These are phyloP conservation scores for Brettanomyces bruxellensis DNA, from an alignment of 805 yeast species.

Conservation along the genomic window DNA sequence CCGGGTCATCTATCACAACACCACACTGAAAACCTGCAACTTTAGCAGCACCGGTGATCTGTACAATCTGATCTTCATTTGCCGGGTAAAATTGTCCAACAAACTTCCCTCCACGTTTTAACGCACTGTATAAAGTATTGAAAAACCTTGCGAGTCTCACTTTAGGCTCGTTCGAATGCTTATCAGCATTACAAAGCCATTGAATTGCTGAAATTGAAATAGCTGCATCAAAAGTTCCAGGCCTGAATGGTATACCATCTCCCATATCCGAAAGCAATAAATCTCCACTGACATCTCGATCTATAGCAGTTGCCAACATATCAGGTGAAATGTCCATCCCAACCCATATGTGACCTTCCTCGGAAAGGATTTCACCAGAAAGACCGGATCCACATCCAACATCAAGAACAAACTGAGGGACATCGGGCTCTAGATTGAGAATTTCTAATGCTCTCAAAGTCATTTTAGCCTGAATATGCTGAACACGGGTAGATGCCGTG, in stretches of 20 bases:
- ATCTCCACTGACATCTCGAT: conserved; percentile 91
- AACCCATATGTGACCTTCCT: conserved; percentile 90
- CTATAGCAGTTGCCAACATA: conserved; percentile 91
- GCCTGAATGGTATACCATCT: conserved; percentile 85
- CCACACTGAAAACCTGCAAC: conserved; percentile 97
- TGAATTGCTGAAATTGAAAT: conserved; percentile 92
- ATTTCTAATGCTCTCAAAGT: conserved; percentile 87
- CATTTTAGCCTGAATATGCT: conserved; percentile 97
- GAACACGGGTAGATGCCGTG: conserved; percentile 91
- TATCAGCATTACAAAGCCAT: conserved; percentile 97
- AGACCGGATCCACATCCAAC: conserved; percentile 97
- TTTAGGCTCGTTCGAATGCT: conserved; percentile 73
- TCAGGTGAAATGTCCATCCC: conserved; percentile 96
- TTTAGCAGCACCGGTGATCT: conserved; percentile 77
- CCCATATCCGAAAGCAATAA: conserved; percentile 90
- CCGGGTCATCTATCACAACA: conserved; percentile 87
- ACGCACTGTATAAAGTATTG: conserved; percentile 75
- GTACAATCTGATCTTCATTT: conserved; percentile 76
- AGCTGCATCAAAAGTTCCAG: conserved; percentile 96
- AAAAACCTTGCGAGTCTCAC: conserved; percentile 73
- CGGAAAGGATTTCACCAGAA: conserved; percentile 86
- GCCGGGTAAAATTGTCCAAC: conserved; percentile 96
- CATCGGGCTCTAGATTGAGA: conserved; percentile 58
- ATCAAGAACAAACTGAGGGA: conserved; percentile 68
- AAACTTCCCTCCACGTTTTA: conserved; percentile 92